Conservation (phyloP, 2,329 filamentous ascomycete genomes). For the Chaetoscypha palmicola region DNA sequence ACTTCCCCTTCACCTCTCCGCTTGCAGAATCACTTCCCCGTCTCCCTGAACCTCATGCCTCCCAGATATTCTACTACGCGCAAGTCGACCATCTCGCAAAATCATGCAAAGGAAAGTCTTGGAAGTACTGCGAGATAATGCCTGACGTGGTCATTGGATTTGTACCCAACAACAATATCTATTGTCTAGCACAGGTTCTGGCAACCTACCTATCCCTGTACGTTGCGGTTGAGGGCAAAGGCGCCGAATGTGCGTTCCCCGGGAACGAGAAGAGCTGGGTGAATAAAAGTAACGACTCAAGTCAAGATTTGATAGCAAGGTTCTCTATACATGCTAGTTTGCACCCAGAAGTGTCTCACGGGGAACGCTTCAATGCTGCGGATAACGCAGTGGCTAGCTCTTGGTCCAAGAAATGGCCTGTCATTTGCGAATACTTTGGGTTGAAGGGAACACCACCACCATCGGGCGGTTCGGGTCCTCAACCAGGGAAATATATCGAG, state of each 20-base stretch:
- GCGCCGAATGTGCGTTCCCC: slow-evolving; percentile 32
- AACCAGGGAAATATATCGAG: slow-evolving; percentile 32
- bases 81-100: slow-evolving; percentile 36
- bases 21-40: slow-evolving; percentile 35
- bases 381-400: slow-evolving; percentile 33
- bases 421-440: slow-evolving; percentile 40
- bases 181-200: slow-evolving; percentile 36
- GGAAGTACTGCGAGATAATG: slow-evolving; percentile 39
- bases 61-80: slow-evolving; percentile 41
- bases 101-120: slow-evolving; percentile 32
- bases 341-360: slow-evolving; percentile 34
- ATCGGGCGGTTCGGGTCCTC: slow-evolving; percentile 26
- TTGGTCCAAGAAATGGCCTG: slow-evolving; percentile 40
- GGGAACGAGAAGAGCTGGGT: slow-evolving; percentile 32
- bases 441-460: slow-evolving; percentile 35
- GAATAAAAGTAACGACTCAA: slow-evolving; percentile 32
- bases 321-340: slow-evolving; percentile 37
- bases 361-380: slow-evolving; percentile 37
- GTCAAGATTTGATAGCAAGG: slow-evolving; percentile 33
- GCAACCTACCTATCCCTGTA: slow-evolving; percentile 35
- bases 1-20: slow-evolving; percentile 29
- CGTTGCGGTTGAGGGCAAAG: slow-evolving; percentile 32
- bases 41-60: slow-evolving; percentile 36
- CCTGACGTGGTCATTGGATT: slow-evolving; percentile 39
- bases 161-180: slow-evolving; percentile 38